phyloP scores from a whole-genome alignment of 208 protist species.

The Porcisia hertigi region DNA sequence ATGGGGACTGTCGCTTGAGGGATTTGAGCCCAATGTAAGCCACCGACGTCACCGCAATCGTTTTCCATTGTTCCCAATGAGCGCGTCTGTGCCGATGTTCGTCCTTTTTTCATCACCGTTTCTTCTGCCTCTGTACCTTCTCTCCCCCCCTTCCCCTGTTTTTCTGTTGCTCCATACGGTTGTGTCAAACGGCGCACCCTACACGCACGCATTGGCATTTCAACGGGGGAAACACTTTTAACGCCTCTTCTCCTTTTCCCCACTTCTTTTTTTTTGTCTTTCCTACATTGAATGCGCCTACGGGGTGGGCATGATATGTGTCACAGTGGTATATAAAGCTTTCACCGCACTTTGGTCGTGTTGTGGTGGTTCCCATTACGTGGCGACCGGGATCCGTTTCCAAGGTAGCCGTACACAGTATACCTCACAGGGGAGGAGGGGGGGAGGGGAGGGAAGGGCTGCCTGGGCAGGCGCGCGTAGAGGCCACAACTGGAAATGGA shows the following conservation, averaged over 20 bases:
- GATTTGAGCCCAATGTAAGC: no score
- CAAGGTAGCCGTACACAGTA: background rate
- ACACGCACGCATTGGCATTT: background rate
- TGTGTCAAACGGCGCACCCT: background rate
- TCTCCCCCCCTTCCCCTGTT: background rate
- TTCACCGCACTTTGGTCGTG: background rate
- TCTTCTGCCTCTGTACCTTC: background rate
- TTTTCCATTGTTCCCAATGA: no score
- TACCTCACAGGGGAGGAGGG: background rate
- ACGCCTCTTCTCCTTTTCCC: background rate
- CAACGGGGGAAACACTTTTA: background rate
- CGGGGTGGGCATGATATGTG: background rate
- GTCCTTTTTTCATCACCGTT: background rate
- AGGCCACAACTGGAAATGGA: slow-evolving; percentile 45
- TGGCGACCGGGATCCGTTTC: background rate
- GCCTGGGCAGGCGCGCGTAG: background rate
- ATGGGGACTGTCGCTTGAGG: no score
- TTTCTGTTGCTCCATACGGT: background rate
- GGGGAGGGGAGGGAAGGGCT: background rate
- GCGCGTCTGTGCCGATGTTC: no score
- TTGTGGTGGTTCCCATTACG: background rate
- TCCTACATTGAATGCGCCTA: background rate
- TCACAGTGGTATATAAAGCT: background rate
- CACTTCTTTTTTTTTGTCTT: background rate
- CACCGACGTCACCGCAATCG: no score